These are phyloP conservation scores for Penicillium sp. DNA, from an alignment of 2,329 filamentous ascomycete species.

Conservation along the genomic window DNA sequence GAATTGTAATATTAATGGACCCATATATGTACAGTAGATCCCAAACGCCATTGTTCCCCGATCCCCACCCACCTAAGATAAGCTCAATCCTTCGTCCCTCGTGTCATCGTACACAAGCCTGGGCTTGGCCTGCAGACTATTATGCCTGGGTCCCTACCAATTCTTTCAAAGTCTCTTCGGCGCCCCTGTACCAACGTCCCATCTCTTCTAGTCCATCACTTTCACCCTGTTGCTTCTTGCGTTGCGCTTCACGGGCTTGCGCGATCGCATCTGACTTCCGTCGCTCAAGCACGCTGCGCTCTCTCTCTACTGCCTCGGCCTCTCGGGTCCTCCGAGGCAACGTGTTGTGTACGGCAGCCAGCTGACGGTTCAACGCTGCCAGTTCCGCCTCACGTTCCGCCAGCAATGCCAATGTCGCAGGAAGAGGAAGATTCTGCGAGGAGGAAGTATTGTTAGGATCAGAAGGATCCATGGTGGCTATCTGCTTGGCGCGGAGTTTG, in stretches of 20 bases:
- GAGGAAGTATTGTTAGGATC: no score
- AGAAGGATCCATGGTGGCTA: slow-evolving; percentile 61
- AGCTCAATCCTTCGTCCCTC: slow-evolving; percentile 21
- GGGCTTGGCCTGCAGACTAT: slow-evolving; percentile 1
- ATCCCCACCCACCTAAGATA: slow-evolving; percentile 3
- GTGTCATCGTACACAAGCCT: slow-evolving; percentile 13
- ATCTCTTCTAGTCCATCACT: slow-evolving; percentile 48
- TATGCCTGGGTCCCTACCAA: slow-evolving; percentile 35
- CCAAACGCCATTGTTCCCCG: slow-evolving; percentile 24
- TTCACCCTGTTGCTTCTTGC: slow-evolving; percentile 44
- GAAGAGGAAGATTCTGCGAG: slow-evolving; percentile 41
- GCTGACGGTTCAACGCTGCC: slow-evolving; percentile 41
- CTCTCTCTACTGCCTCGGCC: slow-evolving; percentile 46
- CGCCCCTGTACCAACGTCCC: slow-evolving; percentile 47
- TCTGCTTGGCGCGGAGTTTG: slow-evolving; percentile 53
- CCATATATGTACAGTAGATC: slow-evolving; percentile 17
- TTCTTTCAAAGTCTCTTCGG: slow-evolving; percentile 42
- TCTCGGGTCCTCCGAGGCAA: slow-evolving; percentile 45
- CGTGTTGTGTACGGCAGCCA: slow-evolving; percentile 44
- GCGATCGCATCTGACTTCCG: slow-evolving; percentile 44
- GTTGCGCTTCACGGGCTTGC: slow-evolving; percentile 49
- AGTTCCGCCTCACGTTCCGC: slow-evolving; percentile 42
- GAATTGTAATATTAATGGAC: background rate
- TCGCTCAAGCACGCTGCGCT: slow-evolving; percentile 44
- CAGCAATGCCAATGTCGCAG: slow-evolving; percentile 41